Base-by-base conservation (phyloP, 2,329 filamentous ascomycete species). In the Cladophialophora yegresii region DNA sequence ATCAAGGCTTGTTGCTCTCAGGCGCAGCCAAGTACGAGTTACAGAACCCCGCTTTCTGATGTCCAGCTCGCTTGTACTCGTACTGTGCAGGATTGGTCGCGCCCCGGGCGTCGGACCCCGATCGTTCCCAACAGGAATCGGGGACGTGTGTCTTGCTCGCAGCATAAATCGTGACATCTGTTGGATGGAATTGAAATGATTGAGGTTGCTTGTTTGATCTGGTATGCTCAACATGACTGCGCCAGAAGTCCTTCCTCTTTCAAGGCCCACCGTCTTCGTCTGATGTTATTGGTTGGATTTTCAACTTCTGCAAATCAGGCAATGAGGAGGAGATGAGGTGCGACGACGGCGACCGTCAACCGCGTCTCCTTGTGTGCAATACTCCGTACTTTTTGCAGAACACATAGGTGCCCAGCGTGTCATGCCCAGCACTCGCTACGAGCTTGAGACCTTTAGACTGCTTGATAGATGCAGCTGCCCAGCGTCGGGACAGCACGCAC, bases 191-290 rank as follows among this genome's bases (percentile, higher is more conserved):
- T 3, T n/a, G 16, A 43, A 43, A 8, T 3, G n/a, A 43, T 51
- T 51, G 26, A 51, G 1, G 47, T 13, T 10, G 22, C 47, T 50
- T 50, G 6, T 20, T 23, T 50, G 20, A 4, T 8, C 47, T 49
- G n/a, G 22, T 49, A n/a, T 22, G 9, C 4, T 9, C 45, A 4
- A 9, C 43, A 4, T 23, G n/a, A 20, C n/a, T 10, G 23, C 22
- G 16, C 51, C n/a, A 36, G 30, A 30, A 54, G 51, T 54, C 22
- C 51, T 54, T 50, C 32, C 51, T 20, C 51, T 54, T 22, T 13
- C 26, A 12, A 20, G 13, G 1, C 16, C 22, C 6, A 26, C 51
- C 16, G 36, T 8, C 36, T 16, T 28, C 16, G 51, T 28, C 28
- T 54, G 43, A 54, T 50, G 4, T 26, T 26, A 50, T 26, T 50